Conservation (phyloP, 176 grass and related monocot genomes). For the Hsuehochloa calcarea region DNA sequence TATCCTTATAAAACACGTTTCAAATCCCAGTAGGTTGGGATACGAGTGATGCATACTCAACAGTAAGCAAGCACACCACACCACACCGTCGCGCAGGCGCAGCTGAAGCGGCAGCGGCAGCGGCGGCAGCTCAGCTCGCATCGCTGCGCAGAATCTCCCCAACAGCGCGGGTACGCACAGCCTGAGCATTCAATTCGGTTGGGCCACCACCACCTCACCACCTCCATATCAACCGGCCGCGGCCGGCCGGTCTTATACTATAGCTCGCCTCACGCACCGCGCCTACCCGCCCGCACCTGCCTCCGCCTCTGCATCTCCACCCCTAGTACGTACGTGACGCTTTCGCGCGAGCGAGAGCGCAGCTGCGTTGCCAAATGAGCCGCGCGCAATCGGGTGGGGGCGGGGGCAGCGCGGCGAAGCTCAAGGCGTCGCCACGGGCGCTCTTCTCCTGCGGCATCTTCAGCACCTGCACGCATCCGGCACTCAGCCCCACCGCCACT, state of each 20-base stretch:
- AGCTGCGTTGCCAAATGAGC: constrained; percentile 34
- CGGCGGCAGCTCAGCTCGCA: not conserved
- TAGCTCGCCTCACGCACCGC: not conserved
- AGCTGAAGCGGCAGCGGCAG: not conserved
- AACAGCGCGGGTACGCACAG: constrained; percentile 29
- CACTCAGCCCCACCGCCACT: constrained; percentile 58
- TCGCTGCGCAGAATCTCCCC: constrained; percentile 7
- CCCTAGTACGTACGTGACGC: not conserved
- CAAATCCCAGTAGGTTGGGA: no score
- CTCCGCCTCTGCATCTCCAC: not conserved
- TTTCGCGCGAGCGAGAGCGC: not conserved
- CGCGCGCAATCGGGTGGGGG: constrained; percentile 30
- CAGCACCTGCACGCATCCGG: constrained; percentile 74
- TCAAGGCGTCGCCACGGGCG: constrained; percentile 68
- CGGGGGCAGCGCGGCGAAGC: constrained; percentile 34
- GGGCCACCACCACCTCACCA: constrained; percentile 15
- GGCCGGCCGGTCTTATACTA: not conserved
- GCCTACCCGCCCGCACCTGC: not conserved
- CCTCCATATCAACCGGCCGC: constrained; percentile 24
- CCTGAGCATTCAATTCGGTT: constrained; percentile 25
- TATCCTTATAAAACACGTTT: no score
- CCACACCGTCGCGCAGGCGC: not conserved
- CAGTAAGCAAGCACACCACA: not conserved
- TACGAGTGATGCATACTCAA: no score
- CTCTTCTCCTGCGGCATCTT: constrained; percentile 84